These are phyloP conservation scores for Umbilicus rupestris DNA, from an alignment of 164 flowering plant species.

Conservation along the genomic window DNA sequence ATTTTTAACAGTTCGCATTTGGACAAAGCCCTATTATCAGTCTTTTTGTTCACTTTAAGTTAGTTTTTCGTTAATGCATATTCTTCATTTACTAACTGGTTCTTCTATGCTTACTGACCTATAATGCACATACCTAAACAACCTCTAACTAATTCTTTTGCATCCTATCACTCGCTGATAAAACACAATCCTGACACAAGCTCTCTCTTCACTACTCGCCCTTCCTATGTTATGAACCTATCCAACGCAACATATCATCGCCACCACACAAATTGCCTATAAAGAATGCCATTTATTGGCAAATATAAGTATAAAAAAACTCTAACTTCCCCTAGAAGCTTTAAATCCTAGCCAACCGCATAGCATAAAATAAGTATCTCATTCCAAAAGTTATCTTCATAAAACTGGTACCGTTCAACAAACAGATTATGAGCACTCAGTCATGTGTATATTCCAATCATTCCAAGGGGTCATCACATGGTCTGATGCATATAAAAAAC, in stretches of 20 bases:
- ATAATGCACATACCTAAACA: neutral
- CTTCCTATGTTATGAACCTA: neutral
- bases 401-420: neutral
- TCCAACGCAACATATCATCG: too few species aligned
- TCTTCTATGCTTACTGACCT: neutral
- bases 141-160: neutral
- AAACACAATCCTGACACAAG: neutral
- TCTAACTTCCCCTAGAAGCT: too few species aligned
- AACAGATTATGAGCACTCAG: neutral
- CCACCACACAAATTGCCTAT: neutral
- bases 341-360: too few species aligned
- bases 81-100: neutral
- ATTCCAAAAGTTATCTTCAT: too few species aligned
- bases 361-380: too few species aligned
- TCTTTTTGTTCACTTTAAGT: neutral
- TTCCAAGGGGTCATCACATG: neutral
- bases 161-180: neutral
- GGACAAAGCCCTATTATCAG: neutral
- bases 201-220: neutral
- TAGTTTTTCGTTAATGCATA: neutral
- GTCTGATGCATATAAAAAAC: neutral
- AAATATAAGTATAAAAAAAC: neutral
- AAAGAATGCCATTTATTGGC: neutral
- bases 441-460: neutral
- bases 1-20: too few species aligned